Evolutionary conservation across 192 early-diverging fungal genomes (phyloP), one percentile per base, ranked within the genome.

Genomic region (Pecoramyces ruminantium): DNA sequence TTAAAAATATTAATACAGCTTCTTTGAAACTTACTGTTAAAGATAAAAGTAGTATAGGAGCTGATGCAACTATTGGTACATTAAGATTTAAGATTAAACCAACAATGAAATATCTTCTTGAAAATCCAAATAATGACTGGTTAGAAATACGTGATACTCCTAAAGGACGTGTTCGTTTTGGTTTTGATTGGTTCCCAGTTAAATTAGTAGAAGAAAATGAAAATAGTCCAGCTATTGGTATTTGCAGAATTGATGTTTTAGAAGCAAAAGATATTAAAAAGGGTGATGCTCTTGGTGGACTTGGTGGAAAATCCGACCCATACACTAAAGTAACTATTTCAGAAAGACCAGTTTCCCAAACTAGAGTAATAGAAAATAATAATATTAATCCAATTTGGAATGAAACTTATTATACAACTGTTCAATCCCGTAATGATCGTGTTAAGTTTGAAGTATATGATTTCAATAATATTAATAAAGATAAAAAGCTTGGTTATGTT

Each of bases 271-370:
- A 89, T 25, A 84, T 98, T 77, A 90, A 91, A 82, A 98, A 98
- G 51, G 94, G 94, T 17, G 96, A 98, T 84, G 88, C 89, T 16
- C 84, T 93, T 78, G 90, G 92, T 83, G n/a, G n/a, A n/a, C n/a
- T n/a, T n/a, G n/a, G n/a, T n/a, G n/a, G n/a, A n/a, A 96, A 94
- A 86, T 97, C 95, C 2, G 96, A 99, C 81, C 97, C 97, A 27
- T 99, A 97, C 86, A 88, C 90, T 38, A 91, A 93, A 78, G 86
- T 98, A 27, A 86, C 91, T 83, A 86, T 92, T 34, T 87, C 88
- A 42, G 87, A 87, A 80, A 83, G 87, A 67, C 81, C 87, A n/a
- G 86, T 94, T 79, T 93, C 90, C 42, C 90, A 91, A 30, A 96
- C 95, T 18, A 91, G 93, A 34, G 88, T 92, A 83, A 93, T 95